A percentile compares a stretch with the other conserved stretches of the same genome.
Conservation (phyloP, 2,329 filamentous ascomycete genomes). For the Clonostachys rosea region DNA sequence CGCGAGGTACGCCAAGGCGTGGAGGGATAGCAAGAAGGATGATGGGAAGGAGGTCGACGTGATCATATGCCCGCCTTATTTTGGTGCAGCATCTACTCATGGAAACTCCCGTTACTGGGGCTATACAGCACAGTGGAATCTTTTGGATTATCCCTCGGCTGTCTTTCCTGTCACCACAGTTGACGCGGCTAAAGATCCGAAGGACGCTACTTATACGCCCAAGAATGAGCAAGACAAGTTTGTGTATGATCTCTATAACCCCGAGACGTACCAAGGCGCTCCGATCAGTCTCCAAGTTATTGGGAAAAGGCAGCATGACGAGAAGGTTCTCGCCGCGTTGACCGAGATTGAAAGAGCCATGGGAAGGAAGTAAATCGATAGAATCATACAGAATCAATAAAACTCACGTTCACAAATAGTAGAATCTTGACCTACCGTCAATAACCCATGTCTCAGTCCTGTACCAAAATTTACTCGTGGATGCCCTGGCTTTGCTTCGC, state of each 20-base stretch:
- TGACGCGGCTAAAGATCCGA: constrained; percentile 14
- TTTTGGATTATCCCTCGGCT: constrained; percentile 61
- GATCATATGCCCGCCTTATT: constrained; percentile 55
- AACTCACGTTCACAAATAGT: no score
- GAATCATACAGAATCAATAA: no score
- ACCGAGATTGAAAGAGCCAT: constrained; percentile 4
- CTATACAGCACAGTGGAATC: constrained; percentile 65
- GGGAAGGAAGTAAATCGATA: constrained; percentile 1
- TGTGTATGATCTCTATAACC: constrained; percentile 17
- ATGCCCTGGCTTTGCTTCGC: no score
- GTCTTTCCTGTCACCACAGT: constrained; percentile 50
- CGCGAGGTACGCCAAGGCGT: constrained; percentile 25
- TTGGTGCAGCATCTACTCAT: constrained; percentile 42
- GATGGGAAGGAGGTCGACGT: constrained; percentile 44
- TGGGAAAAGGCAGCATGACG: constrained; percentile 18
- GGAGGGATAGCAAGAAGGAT: constrained; percentile 24
- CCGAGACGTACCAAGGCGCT: constrained; percentile 13
- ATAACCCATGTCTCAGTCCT: no score
- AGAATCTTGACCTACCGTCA: no score
- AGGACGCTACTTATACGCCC: constrained; percentile 13
- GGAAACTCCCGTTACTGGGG: constrained; percentile 47
- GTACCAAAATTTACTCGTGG: no score
- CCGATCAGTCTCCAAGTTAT: constrained; percentile 19
- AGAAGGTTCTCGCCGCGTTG: constrained; percentile 10
- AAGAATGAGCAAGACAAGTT: constrained; percentile 19